These are phyloP conservation scores for Plasmopara muralis DNA, from an alignment of 352 stramenopile species.

Conservation along the genomic window DNA sequence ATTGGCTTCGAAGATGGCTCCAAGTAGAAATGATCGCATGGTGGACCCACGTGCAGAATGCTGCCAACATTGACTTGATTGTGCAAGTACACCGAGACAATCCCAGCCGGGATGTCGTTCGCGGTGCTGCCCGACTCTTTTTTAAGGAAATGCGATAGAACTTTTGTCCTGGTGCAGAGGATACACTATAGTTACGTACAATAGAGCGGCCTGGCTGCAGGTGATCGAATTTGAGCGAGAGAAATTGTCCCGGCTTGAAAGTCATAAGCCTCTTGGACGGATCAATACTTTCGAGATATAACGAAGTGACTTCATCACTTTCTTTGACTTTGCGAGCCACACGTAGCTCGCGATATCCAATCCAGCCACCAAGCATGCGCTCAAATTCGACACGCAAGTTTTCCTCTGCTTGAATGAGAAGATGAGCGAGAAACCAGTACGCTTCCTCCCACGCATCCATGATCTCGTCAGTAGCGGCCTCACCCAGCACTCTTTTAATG, in stretches of 20 bases:
- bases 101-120: conserved; percentile 28
- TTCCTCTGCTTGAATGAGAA: conserved; percentile 55
- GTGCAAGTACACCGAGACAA: conserved; percentile 55
- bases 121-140: conserved; percentile 30
- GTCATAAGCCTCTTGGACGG: conserved; percentile 25
- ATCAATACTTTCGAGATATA: conserved; percentile 44
- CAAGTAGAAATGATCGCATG: conserved; percentile 50
- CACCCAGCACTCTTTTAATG: conserved; percentile 47
- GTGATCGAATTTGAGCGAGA: conserved; percentile 43
- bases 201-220: conserved; percentile 30
- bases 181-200: conserved; percentile 57
- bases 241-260: conserved; percentile 53
- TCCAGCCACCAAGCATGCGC: conserved; percentile 37
- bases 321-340: conserved; percentile 45
- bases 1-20: conserved; percentile 34
- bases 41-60: conserved; percentile 40
- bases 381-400: conserved; percentile 31
- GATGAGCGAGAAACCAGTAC: conserved; percentile 49
- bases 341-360: conserved; percentile 49
- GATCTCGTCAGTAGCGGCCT: conserved; percentile 56
- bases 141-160: conserved; percentile 60
- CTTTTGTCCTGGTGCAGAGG: conserved; percentile 25
- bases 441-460: conserved; percentile 47
- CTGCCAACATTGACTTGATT: conserved; percentile 41
- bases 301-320: conserved; percentile 45